phyloP scores from a whole-genome alignment of 108 stramenopile species.

The Craspedostauros australis region DNA sequence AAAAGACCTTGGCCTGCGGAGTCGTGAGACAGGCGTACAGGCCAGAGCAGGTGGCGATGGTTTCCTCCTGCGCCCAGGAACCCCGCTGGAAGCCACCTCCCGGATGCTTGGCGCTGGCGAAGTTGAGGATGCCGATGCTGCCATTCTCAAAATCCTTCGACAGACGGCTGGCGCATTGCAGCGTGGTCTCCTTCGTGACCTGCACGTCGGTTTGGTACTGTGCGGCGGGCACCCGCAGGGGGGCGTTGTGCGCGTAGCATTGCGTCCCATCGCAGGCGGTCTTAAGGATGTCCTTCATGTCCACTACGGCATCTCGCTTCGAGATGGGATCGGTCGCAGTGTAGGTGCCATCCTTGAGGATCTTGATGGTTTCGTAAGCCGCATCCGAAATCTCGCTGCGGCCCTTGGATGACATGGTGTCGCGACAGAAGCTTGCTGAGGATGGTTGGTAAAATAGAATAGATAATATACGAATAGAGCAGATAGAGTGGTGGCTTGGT shows the following conservation, averaged over 20 bases:
- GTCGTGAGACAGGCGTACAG: constrained; percentile 6
- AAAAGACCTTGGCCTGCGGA: constrained; percentile 3
- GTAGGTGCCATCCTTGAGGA: not conserved
- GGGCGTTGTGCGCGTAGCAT: not conserved
- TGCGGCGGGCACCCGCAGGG: not conserved
- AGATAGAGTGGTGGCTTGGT: too few relatives aligned
- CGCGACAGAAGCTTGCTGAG: too few relatives aligned
- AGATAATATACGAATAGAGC: too few relatives aligned
- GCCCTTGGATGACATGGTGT: too few relatives aligned
- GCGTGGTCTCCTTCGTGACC: constrained; percentile 3
- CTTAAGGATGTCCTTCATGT: not conserved
- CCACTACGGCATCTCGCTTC: not conserved
- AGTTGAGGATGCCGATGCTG: constrained; percentile 9
- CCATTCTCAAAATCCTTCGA: not conserved
- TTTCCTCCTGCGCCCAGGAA: constrained; percentile 14
- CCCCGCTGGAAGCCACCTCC: constrained; percentile 11
- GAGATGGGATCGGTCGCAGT: not conserved
- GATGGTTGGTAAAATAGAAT: too few relatives aligned
- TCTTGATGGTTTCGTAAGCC: constrained; percentile 1
- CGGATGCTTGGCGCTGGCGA: constrained; percentile 11
- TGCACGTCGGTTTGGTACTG: not conserved
- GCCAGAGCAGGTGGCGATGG: constrained; percentile 7
- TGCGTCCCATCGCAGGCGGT: not conserved
- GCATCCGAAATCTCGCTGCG: constrained; percentile 5
- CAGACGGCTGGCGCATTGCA: constrained; percentile 4